phyloP scores from a whole-genome alignment of 1,284 basidiomycete genomes.

The Leccinum angustisporum region DNA sequence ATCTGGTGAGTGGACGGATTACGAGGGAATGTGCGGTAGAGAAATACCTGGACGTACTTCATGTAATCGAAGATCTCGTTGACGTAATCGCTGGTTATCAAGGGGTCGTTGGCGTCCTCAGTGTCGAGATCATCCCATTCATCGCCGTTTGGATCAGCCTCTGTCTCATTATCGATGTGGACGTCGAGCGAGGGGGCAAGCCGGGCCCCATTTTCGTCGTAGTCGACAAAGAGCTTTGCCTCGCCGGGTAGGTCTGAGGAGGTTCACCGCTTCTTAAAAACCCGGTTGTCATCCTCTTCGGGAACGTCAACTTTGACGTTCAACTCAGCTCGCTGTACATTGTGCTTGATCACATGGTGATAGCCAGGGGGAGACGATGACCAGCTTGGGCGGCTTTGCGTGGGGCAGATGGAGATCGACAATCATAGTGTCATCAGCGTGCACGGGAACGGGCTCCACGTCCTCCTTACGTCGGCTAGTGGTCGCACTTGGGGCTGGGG shows the following conservation, averaged over 20 bases:
- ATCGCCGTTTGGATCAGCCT: conserved; percentile 62
- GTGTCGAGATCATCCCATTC: conserved; percentile 89
- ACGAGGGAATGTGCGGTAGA: conserved; percentile 5
- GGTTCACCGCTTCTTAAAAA: conserved; percentile 70
- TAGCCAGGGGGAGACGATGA: conserved; percentile 10
- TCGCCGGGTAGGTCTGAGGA: conserved; percentile 34
- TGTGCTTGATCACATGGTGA: conserved; percentile 25
- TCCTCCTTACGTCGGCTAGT: too few species aligned
- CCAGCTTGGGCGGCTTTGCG: conserved; percentile 2
- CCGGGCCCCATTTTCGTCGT: conserved; percentile 27
- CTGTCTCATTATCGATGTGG: conserved; percentile 42
- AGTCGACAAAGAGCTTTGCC: conserved; percentile 31
- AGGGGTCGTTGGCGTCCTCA: conserved; percentile 91
- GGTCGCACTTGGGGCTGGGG: conserved; percentile 11
- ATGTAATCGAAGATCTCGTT: conserved; percentile 93
- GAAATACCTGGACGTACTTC: conserved; percentile 64
- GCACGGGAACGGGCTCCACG: too few species aligned
- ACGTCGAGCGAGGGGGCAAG: conserved; percentile 40
- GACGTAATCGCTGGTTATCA: conserved; percentile 86
- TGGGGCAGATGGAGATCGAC: conserved; percentile 6
- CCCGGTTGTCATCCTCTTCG: conserved; percentile 52
- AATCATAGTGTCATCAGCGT: conserved; percentile 49
- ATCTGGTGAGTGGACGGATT: conserved; percentile 6
- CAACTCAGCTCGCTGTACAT: conserved; percentile 29
- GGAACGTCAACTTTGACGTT: conserved; percentile 31